phyloP scores from a whole-genome alignment of 345 rosid genomes.

The Dimocarpus longan region DNA sequence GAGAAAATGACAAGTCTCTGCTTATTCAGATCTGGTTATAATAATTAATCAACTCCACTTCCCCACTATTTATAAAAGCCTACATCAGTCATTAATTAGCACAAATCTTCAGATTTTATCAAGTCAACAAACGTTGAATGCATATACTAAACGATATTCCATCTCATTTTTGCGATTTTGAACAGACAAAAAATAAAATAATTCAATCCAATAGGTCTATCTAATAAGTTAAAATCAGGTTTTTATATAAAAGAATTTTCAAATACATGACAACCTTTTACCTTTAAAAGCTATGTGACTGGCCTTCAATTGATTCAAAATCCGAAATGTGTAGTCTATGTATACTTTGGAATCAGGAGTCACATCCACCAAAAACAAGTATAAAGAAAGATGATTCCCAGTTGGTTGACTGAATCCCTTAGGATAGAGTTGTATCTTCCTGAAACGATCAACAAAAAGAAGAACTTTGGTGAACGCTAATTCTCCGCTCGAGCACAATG shows the following conservation, averaged over 20 bases:
- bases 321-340: slow-evolving; percentile 31
- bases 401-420: slow-evolving; percentile 31
- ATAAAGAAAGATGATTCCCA: slow-evolving; percentile 30
- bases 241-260: neutral
- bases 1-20: neutral
- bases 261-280: slow-evolving; percentile 12
- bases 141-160: no score
- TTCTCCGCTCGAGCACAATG: no score
- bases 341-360: slow-evolving; percentile 29
- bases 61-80: no score
- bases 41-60: no score
- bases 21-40: neutral
- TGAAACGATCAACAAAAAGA: slow-evolving; percentile 9
- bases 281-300: slow-evolving; percentile 34
- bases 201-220: no score
- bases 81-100: no score
- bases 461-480: neutral
- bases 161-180: no score
- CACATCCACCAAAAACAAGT: slow-evolving; percentile 32
- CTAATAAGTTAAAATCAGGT: no score
- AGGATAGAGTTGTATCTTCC: slow-evolving; percentile 46
- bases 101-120: rapidly evolving
- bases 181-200: no score
- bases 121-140: neutral
- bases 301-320: slow-evolving; percentile 34